Conservation (phyloP, 768 basidiomycete species). For the Amylocystis lapponica region DNA sequence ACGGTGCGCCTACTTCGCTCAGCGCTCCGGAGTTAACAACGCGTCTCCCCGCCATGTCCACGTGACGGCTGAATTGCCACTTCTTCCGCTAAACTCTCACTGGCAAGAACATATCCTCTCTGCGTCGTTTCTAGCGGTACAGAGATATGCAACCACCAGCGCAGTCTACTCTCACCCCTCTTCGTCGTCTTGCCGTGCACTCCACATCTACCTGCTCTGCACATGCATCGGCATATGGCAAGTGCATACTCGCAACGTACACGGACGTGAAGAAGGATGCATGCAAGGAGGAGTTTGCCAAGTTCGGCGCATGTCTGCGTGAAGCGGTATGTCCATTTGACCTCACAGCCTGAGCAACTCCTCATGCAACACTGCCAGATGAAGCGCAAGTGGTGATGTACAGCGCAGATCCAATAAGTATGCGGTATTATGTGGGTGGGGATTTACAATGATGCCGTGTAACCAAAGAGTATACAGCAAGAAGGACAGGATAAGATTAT, state of each 20-base stretch:
- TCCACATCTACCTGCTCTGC: slow-evolving; percentile 66
- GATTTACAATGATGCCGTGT: no score
- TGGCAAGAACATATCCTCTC: neutral
- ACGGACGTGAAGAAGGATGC: slow-evolving; percentile 79
- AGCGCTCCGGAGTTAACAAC: no score
- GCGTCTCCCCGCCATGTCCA: no score
- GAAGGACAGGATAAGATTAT: no score
- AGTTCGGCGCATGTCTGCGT: slow-evolving; percentile 79
- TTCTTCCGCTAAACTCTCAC: no score
- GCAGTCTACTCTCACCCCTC: slow-evolving; percentile 35
- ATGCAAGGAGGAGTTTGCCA: slow-evolving; percentile 79
- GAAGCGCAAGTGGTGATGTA: slow-evolving; percentile 48
- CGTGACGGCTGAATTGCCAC: no score
- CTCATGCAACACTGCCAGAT: slow-evolving; percentile 31
- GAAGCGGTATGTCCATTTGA: slow-evolving; percentile 51
- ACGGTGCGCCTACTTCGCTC: no score
- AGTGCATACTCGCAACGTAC: slow-evolving; percentile 81
- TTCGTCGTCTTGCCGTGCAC: slow-evolving; percentile 63
- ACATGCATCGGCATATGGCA: slow-evolving; percentile 78
- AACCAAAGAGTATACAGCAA: no score
- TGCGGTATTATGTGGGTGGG: no score
- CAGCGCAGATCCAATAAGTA: no score
- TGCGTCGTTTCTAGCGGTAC: no score
- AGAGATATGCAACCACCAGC: slow-evolving; percentile 22
- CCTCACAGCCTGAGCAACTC: neutral